These are phyloP conservation scores for Backusella tarrabulga DNA, from an alignment of 192 early-diverging fungal species.

Conservation along the genomic window DNA sequence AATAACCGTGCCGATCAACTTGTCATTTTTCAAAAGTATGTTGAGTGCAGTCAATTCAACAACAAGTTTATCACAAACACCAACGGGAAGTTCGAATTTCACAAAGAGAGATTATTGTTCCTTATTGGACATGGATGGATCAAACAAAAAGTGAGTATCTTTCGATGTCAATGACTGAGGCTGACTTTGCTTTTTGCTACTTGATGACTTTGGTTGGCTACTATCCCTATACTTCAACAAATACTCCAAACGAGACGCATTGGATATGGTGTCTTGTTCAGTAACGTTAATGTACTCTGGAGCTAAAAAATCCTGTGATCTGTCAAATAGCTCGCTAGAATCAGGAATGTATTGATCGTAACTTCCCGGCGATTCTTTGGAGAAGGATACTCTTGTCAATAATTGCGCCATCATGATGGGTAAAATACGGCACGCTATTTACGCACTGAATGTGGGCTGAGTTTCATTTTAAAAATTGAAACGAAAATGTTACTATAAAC, in stretches of 20 bases:
- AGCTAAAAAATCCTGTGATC: background rate
- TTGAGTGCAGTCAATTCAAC: slow-evolving; percentile 16
- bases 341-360: background rate
- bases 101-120: background rate
- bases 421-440: background rate
- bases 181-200: background rate
- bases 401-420: slow-evolving; percentile 24
- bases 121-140: background rate
- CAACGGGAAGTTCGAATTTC: slow-evolving; percentile 7
- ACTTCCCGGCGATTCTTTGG: background rate
- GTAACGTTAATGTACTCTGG: slow-evolving; percentile 23
- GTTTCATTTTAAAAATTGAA: too few species aligned
- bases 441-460: too few species aligned
- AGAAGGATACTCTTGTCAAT: background rate
- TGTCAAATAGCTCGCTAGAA: too few species aligned
- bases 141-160: background rate
- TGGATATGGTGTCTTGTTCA: slow-evolving; percentile 12
- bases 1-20: background rate
- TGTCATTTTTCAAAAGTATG: slow-evolving; percentile 20
- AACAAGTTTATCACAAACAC: background rate
- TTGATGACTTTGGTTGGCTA: background rate
- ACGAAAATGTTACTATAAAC: too few species aligned
- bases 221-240: background rate
- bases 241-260: slow-evolving; percentile 14
- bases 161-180: background rate